These are phyloP conservation scores for Fusarium torulosum DNA, from an alignment of 2,329 filamentous ascomycete genomes.

Conservation along the genomic window DNA sequence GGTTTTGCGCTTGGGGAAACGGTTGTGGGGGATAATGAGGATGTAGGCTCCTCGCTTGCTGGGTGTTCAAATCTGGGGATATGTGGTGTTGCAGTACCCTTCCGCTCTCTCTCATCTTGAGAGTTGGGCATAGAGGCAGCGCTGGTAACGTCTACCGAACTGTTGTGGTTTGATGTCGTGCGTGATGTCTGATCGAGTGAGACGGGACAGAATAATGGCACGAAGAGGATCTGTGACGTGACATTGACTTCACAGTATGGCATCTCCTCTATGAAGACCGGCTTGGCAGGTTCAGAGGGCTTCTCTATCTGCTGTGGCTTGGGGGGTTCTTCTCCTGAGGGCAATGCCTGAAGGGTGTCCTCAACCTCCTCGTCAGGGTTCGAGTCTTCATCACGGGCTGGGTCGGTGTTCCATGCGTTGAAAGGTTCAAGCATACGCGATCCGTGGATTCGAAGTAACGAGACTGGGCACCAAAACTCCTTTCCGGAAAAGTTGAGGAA, in stretches of 20 bases:
- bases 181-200: conserved; percentile 14
- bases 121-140: conserved; percentile 4
- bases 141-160: conserved; percentile 11
- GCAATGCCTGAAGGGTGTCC: conserved; percentile 16
- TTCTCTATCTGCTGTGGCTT: conserved; percentile 9
- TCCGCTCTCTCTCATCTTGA: conserved; percentile 23
- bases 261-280: conserved; percentile 6
- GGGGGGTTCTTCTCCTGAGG: conserved; percentile 9
- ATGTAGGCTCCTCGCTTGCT: conserved; percentile 24
- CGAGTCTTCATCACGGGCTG: conserved; percentile 73
- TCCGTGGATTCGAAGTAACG: conserved; percentile 90
- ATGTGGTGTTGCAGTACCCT: conserved; percentile 23
- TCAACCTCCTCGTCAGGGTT: conserved; percentile 46
- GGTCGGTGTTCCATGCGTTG: conserved; percentile 85
- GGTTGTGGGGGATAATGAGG: conserved; percentile 25
- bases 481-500: conserved; percentile 95
- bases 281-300: not conserved
- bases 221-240: conserved; percentile 17
- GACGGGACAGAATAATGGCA: conserved; percentile 29
- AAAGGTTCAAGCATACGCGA: conserved; percentile 83
- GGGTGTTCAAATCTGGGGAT: conserved; percentile 21
- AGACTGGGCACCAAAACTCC: conserved; percentile 96
- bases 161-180: conserved; percentile 1
- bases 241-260: conserved; percentile 20
- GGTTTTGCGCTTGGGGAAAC: conserved; percentile 30